Conservation (phyloP, 331 rosid genomes). For the Telfairia occidentalis region DNA sequence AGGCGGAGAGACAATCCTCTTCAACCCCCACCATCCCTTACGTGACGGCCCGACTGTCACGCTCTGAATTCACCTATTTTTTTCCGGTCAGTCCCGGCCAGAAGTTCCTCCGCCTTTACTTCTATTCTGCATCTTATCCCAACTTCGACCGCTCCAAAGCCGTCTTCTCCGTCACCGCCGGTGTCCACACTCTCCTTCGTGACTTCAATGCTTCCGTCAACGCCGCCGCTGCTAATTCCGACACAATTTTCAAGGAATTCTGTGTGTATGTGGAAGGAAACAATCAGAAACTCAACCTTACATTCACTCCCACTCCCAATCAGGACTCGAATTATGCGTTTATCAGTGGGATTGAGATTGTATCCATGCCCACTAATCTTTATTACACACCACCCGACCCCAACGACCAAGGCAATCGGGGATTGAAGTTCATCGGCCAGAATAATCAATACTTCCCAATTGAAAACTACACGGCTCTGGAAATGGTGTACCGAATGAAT, state of each 20-base stretch:
- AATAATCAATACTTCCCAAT: not conserved
- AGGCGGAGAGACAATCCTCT: not conserved
- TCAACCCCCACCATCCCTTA: not conserved
- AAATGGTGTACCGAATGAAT: constrained; percentile 5
- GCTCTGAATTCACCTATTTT: constrained; percentile 24
- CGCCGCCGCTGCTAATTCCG: not conserved
- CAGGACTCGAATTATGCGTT: constrained; percentile 20
- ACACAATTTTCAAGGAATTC: not conserved
- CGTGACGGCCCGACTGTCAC: constrained; percentile 10
- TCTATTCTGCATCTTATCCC: not conserved
- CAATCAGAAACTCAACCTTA: constrained; percentile 6
- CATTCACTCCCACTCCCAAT: constrained; percentile 10
- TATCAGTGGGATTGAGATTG: constrained; percentile 28
- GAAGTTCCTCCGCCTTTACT: constrained; percentile 38
- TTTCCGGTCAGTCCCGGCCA: constrained; percentile 32
- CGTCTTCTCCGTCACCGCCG: constrained; percentile 18
- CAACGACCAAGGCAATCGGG: rapidly evolving
- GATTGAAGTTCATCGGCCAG: not conserved
- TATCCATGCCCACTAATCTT: constrained; percentile 23
- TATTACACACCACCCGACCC: not conserved
- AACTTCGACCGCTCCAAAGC: constrained; percentile 11
- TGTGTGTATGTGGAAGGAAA: not conserved
- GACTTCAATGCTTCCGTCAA: constrained; percentile 17
- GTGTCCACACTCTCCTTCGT: constrained; percentile 4
- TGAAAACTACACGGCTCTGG: not conserved